Conservation (phyloP, 2,329 filamentous ascomycete genomes). For the Colletotrichum tofieldiae region DNA sequence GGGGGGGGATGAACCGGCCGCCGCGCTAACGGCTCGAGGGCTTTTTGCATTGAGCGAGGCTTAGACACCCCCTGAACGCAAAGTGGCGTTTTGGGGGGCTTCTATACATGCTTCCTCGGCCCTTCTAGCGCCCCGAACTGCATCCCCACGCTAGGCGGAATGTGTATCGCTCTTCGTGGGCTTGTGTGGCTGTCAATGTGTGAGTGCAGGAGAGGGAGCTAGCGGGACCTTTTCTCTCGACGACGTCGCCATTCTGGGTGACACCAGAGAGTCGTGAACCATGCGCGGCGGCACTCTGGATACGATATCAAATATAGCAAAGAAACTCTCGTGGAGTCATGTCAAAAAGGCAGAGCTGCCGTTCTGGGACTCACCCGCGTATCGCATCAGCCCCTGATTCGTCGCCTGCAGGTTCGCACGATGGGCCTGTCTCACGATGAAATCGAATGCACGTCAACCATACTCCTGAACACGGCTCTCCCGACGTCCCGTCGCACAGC, state of each 20-base stretch:
- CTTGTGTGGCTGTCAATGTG: not conserved
- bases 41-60: conserved; percentile 43
- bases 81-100: conserved; percentile 32
- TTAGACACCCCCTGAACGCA: conserved; percentile 32
- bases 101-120: conserved; percentile 42
- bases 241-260: conserved; percentile 22
- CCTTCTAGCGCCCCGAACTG: conserved; percentile 42
- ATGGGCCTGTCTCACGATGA: conserved; percentile 17
- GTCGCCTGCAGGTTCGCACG: not conserved
- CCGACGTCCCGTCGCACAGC: conserved; percentile 17
- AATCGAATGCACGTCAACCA: conserved; percentile 9
- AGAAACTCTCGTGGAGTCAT: not conserved
- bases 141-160: conserved; percentile 35
- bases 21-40: conserved; percentile 32
- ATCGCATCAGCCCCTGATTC: not conserved
- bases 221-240: not conserved
- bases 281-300: not conserved
- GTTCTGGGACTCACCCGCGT: conserved; percentile 1
- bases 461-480: conserved; percentile 16
- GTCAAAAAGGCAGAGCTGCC: not conserved
- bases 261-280: conserved; percentile 5
- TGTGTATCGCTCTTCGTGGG: conserved; percentile 14
- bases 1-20: conserved; percentile 19
- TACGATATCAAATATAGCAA: conserved; percentile 6
- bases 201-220: conserved; percentile 14